A percentile compares a stretch with the other conserved stretches of the same genome.
Conservation (phyloP, 352 stramenopile species). For the Stephanocyclus meneghinianus region DNA sequence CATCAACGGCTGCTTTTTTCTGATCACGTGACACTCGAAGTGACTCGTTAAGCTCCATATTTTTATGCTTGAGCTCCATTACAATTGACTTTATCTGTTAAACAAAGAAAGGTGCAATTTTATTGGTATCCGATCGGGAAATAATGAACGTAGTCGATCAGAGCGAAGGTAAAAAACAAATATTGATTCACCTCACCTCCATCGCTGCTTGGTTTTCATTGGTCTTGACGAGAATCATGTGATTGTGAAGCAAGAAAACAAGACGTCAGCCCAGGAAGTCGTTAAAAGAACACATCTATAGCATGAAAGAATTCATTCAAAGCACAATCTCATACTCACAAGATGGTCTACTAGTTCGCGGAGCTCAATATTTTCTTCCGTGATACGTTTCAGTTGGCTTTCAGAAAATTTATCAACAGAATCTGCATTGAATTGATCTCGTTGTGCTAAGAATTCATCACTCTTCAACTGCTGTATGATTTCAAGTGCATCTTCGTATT, state of each 20-base stretch:
- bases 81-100: conserved; percentile 11
- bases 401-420: not conserved
- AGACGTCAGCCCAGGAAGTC: not conserved
- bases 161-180: not conserved
- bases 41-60: conserved; percentile 28
- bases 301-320: not conserved
- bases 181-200: conserved; percentile 1
- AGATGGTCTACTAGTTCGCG: conserved; percentile 21
- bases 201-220: conserved; percentile 21
- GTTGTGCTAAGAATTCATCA: not conserved
- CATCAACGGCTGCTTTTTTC: conserved; percentile 15
- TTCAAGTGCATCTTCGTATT: conserved; percentile 8
- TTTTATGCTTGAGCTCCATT: conserved; percentile 26
- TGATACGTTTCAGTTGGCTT: not conserved
- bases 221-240: conserved; percentile 1
- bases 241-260: not conserved
- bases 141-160: not conserved
- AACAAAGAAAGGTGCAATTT: too few relatives aligned
- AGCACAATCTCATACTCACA: not conserved
- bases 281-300: not conserved
- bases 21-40: conserved; percentile 17
- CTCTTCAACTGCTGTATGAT: conserved; percentile 12
- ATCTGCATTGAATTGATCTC: not conserved
- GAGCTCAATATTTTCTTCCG: conserved; percentile 32
- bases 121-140: not conserved